These are phyloP conservation scores for Phanerochaete carnosa DNA, from an alignment of 768 basidiomycete genomes.

Conservation along the genomic window DNA sequence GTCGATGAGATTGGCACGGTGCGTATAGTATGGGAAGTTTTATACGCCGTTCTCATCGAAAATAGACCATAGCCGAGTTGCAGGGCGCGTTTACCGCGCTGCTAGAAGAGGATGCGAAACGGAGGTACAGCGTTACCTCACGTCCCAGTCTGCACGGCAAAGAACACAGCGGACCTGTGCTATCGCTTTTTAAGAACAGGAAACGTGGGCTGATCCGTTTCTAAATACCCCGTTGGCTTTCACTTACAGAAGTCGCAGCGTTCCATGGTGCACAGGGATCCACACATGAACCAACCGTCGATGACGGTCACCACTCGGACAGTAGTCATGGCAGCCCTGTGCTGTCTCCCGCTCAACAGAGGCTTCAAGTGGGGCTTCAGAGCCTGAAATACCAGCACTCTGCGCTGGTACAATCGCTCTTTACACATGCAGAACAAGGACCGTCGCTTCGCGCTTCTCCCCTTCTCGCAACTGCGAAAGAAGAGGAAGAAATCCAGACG, in stretches of 20 bases:
- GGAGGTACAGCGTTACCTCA: slow-evolving; percentile 28
- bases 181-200: slow-evolving; percentile 63
- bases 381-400: slow-evolving; percentile 59
- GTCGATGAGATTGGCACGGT: slow-evolving; percentile 70
- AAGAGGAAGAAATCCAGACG: slow-evolving; percentile 26
- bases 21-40: slow-evolving; percentile 21
- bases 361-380: slow-evolving; percentile 45
- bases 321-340: slow-evolving; percentile 8
- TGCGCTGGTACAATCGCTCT: slow-evolving; percentile 35
- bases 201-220: slow-evolving; percentile 18
- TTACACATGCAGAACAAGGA: slow-evolving; percentile 18
- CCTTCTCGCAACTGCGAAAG: slow-evolving; percentile 46
- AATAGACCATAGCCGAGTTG: slow-evolving; percentile 55
- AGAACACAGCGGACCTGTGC: slow-evolving; percentile 36
- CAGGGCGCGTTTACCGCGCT: slow-evolving; percentile 50
- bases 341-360: slow-evolving; percentile 32
- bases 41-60: background rate
- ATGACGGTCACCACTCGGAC: slow-evolving; percentile 18
- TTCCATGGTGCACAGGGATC: background rate
- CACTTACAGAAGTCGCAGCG: background rate
- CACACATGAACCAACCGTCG: slow-evolving; percentile 11
- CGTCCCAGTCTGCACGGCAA: slow-evolving; percentile 27
- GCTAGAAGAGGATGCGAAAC: slow-evolving; percentile 35
- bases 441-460: slow-evolving; percentile 27
- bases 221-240: background rate